Base-by-base conservation (phyloP, 768 basidiomycete species). In the Artomyces pyxidatus region DNA sequence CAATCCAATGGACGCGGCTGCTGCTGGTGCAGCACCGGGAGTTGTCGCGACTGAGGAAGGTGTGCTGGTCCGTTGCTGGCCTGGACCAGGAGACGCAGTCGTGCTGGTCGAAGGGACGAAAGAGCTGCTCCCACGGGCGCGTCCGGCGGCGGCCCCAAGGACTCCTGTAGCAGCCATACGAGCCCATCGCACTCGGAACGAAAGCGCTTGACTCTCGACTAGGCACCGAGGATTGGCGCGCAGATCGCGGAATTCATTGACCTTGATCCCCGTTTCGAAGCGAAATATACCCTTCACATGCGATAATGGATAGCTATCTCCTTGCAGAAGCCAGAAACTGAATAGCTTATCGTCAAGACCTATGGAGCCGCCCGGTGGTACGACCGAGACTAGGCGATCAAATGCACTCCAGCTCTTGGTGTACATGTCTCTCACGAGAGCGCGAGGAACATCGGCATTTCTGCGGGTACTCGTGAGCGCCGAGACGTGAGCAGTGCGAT, bases 371-470 rank as follows among this genome's bases (percentile, higher is more conserved):
- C 88, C 89, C 0, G 88, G 88, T n/a, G 89, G 88, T 0, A 92
- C 88, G 52, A 92, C 88, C 4, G 86, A 85, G 16, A 92, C 85
- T 6, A 93, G 75, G 9, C 89, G 80, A 62, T 91, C 88, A 58
- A 93, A 91, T 2, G 88, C 88, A 61, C 86, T 88, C 89, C 90
- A 92, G 55, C 85, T 88, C 66, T 92, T 92, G 22, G 88, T 90
- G 61, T 92, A 92, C 85, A 89, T 86, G 57, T 91, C 88, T 49
- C 88, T 79, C 40, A 90, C 89, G 17, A 89, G 73, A 1, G 87
- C 85, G 43, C 88, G 78, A 10, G 89, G 85, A 22, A 88, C 83
- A 61, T 90, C 88, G 14, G 86, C 87, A 62, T 91, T 91, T 63
- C 88, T 84, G 57, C 30, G 16, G n/a, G 27, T 16, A 17, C 17